Base-by-base conservation (phyloP, 352 stramenopile genomes). In the Pythium monospermum region DNA sequence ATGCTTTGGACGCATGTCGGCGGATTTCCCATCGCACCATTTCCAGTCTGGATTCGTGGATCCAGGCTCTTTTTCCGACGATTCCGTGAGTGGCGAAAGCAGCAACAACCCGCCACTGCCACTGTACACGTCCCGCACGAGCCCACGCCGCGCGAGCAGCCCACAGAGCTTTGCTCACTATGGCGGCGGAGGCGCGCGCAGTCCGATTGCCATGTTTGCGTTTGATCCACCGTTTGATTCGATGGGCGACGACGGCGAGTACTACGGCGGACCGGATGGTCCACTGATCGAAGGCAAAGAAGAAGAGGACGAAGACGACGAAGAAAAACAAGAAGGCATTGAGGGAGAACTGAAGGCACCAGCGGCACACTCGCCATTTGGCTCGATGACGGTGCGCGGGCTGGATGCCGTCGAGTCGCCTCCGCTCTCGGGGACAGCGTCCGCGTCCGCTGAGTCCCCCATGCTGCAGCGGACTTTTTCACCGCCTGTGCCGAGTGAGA, bases 221-320 rank as follows among this genome's bases (percentile, higher is more conserved):
- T 87, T 91, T 48, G 81, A 91, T 28, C 74, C 77, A 22, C 77
- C 58, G 21, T 66, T 88, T 38, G 79, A 91, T 28, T 73, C 83
- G 28, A 56, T 85, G 27, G 46, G 47, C 4, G 52, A 66, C 25
- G 59, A 61, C 11, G 37, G 25, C 16, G 55, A 63, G 3, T 53
- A 50, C 15, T 64, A 53, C 22, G 47, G 47, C 18, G 59, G 16
- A 16, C 38, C 31, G 3, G 57, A 45, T 13, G 57, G 61, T 12
- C 46, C 64, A 15, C 53, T 64, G 35, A 66, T 70, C 44, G 49
- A 71, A 59, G 52, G 53, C 7, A 50, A 61, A 32, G 60, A 65
- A 38, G 49, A 56, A n/a, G 65, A 67, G 36, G 57, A 71, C 16
- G 61, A 71, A 7, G 45, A 48, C 1, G 50, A 61, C 5, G 37